Evolutionary conservation across 352 stramenopile species (phyloP).

Genomic region (Pythium coloratum): DNA sequence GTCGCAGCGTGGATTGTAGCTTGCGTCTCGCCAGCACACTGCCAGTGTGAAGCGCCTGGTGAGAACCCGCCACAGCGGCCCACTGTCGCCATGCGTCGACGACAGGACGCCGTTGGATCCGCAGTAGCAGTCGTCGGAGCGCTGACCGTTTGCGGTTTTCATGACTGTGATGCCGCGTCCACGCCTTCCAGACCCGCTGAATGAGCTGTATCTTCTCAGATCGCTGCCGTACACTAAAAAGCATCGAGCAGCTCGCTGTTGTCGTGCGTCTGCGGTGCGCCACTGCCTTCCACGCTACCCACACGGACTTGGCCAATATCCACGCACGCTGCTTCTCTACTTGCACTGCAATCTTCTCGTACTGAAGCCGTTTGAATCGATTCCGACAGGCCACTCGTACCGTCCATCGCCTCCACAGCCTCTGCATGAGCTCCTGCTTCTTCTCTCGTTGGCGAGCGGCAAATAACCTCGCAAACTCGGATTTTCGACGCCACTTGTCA

Average conservation of each 20-base stretch:
- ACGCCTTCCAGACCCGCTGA: too few species aligned
- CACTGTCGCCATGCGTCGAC: too few species aligned
- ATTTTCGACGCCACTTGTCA: constrained; percentile 8
- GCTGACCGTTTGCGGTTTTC: too few species aligned
- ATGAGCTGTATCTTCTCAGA: too few species aligned
- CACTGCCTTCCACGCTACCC: not conserved
- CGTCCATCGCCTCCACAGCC: constrained; percentile 2
- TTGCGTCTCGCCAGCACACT: too few species aligned
- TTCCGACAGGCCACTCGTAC: not conserved
- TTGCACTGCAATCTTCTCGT: not conserved
- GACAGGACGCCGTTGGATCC: too few species aligned
- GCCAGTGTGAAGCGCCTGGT: too few species aligned
- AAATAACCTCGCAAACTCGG: not conserved
- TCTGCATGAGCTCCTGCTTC: not conserved
- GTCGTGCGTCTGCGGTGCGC: not conserved
- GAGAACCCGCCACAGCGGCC: too few species aligned
- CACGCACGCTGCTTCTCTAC: not conserved
- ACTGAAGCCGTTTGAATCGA: not conserved
- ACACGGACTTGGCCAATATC: not conserved
- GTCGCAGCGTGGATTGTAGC: not conserved
- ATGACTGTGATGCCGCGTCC: too few species aligned
- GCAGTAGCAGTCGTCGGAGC: too few species aligned
- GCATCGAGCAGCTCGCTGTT: too few species aligned
- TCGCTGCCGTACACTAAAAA: too few species aligned
- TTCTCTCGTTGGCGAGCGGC: constrained; percentile 4